These are phyloP conservation scores for Volvariella volvacea DNA, from an alignment of 1,284 basidiomycete genomes.

Conservation along the genomic window DNA sequence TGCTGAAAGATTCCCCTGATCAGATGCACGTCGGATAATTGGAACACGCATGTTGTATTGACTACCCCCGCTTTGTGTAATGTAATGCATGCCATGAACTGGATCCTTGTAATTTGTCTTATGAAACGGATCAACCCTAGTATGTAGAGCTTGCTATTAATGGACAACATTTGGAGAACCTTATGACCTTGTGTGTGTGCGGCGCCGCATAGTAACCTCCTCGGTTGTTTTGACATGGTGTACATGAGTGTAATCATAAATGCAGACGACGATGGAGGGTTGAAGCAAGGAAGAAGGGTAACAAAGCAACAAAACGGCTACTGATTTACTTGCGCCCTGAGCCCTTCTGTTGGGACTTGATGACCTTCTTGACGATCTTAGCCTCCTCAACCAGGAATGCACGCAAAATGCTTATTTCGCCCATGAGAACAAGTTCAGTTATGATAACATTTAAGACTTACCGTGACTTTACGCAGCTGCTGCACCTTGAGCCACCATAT, in stretches of 20 bases:
- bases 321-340: conserved; percentile 28
- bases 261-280: conserved; percentile 6
- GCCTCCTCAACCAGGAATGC: conserved; percentile 99
- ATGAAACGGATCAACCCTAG: too few species aligned
- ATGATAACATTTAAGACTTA: conserved; percentile 31
- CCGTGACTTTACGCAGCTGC: conserved; percentile 88
- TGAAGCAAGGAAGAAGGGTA: conserved; percentile 2
- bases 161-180: too few species aligned
- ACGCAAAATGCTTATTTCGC: conserved; percentile 75
- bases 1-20: not conserved
- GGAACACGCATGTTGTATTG: too few species aligned
- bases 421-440: conserved; percentile 1
- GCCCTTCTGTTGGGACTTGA: conserved; percentile 78
- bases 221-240: conserved; percentile 5
- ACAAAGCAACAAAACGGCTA: too few species aligned
- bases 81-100: too few species aligned
- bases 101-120: too few species aligned
- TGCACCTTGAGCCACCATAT: conserved; percentile 94
- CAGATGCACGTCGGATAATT: too few species aligned
- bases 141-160: too few species aligned
- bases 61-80: too few species aligned
- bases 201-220: too few species aligned
- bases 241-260: conserved; percentile 13
- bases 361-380: conserved; percentile 99
- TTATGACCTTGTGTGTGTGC: too few species aligned